Conservation (phyloP, 805 yeast species). For the Candida awuae region DNA sequence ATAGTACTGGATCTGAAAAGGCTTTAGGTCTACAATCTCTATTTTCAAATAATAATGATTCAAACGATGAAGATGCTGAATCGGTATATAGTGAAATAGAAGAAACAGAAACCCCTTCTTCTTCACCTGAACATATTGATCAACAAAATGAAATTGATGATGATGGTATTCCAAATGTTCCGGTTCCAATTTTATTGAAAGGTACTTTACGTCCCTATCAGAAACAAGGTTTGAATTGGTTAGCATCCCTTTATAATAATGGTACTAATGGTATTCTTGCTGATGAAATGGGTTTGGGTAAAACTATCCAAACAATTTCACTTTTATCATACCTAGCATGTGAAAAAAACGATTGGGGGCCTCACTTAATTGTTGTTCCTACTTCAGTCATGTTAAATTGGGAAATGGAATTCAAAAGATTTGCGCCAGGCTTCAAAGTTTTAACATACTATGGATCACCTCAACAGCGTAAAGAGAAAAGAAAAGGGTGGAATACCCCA, state of each 20-base stretch:
- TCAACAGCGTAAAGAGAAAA: slow-evolving; percentile 88
- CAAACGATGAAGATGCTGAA: slow-evolving; percentile 30
- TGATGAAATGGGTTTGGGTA: slow-evolving; percentile 98
- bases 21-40: slow-evolving; percentile 30
- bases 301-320: slow-evolving; percentile 93
- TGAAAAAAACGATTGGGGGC: slow-evolving; percentile 94
- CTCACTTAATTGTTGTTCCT: slow-evolving; percentile 93
- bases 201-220: slow-evolving; percentile 88
- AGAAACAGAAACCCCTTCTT: slow-evolving; percentile 27
- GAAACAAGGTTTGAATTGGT: slow-evolving; percentile 94
- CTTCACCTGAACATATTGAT: slow-evolving; percentile 30
- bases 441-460: slow-evolving; percentile 95
- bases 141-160: slow-evolving; percentile 18
- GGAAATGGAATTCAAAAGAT: slow-evolving; percentile 98
- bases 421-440: slow-evolving; percentile 96
- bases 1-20: slow-evolving; percentile 15
- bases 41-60: slow-evolving; percentile 23
- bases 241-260: slow-evolving; percentile 86
- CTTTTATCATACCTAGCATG: slow-evolving; percentile 83
- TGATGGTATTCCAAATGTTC: slow-evolving; percentile 56
- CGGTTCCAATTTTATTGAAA: slow-evolving; percentile 64
- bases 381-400: slow-evolving; percentile 95
- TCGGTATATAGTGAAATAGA: slow-evolving; percentile 27
- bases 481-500: slow-evolving; percentile 96
- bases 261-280: slow-evolving; percentile 95